Evolutionary conservation across 495 filamentous ascomycete genomes (phyloP).

Genomic region (Penicillium subrubescens): DNA sequence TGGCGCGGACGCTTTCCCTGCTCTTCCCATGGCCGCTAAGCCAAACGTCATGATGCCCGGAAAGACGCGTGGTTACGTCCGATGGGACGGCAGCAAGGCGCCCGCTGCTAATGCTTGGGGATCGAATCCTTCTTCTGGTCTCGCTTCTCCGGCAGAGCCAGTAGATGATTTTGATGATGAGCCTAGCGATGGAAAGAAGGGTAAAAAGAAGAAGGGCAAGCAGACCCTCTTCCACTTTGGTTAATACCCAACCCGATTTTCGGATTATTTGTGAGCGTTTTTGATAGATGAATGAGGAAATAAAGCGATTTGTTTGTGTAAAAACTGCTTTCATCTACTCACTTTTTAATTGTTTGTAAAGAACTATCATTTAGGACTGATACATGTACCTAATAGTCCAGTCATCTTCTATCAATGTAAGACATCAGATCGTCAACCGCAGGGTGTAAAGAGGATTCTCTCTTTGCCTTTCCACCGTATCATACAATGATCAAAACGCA

Average conservation of each 20-base stretch:
- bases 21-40: slow-evolving; percentile 76
- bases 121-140: slow-evolving; percentile 26
- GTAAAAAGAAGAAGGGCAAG: slow-evolving; percentile 79
- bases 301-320: neutral
- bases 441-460: neutral
- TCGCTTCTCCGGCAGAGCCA: slow-evolving; percentile 29
- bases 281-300: slow-evolving; percentile 8
- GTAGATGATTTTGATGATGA: slow-evolving; percentile 35
- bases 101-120: slow-evolving; percentile 52
- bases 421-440: neutral
- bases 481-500: neutral
- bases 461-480: neutral
- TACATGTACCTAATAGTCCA: neutral
- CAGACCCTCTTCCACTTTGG: slow-evolving; percentile 68
- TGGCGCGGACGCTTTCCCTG: slow-evolving; percentile 65
- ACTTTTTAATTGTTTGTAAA: neutral
- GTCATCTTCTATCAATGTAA: neutral
- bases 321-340: neutral
- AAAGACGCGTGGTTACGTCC: slow-evolving; percentile 69
- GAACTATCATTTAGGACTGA: neutral
- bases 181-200: slow-evolving; percentile 60
- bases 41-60: slow-evolving; percentile 80
- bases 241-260: slow-evolving; percentile 22
- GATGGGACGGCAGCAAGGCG: slow-evolving; percentile 57
- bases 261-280: slow-evolving; percentile 3